These are phyloP conservation scores for Rhododendron henanense DNA, from an alignment of 148 eudicot genomes.

Conservation along the genomic window DNA sequence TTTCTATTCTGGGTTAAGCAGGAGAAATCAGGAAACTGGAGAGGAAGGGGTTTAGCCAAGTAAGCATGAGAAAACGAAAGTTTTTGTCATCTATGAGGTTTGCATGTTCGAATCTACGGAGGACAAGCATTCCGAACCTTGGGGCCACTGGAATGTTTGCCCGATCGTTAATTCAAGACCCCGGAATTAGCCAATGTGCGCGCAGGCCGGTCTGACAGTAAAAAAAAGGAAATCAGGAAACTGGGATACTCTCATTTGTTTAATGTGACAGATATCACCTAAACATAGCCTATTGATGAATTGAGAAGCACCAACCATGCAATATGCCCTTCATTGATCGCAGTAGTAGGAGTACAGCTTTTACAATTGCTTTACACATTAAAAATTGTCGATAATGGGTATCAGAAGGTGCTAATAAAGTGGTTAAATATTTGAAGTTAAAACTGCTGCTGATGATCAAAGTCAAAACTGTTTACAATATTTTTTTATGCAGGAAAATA, in stretches of 20 bases:
- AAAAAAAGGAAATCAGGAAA: not conserved
- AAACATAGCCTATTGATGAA: not conserved
- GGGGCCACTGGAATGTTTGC: not conserved
- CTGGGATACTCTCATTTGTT: not conserved
- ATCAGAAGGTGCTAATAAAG: not conserved
- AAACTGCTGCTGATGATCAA: not conserved
- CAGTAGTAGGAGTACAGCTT: not conserved
- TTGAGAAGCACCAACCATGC: not conserved
- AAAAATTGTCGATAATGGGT: not conserved
- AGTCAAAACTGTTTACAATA: not conserved
- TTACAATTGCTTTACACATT: not conserved
- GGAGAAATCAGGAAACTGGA: not conserved
- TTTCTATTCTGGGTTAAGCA: not conserved
- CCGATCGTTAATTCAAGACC: too few relatives aligned
- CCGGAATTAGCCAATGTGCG: not conserved
- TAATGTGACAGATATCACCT: not conserved
- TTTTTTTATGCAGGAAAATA: not conserved
- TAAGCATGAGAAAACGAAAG: too few relatives aligned
- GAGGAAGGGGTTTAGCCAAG: too few relatives aligned
- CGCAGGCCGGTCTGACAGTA: too few relatives aligned
- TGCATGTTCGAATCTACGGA: too few relatives aligned
- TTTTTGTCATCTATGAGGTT: too few relatives aligned
- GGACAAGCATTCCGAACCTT: too few relatives aligned
- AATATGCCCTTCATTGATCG: not conserved
- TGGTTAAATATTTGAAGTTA: not conserved